phyloP scores from a whole-genome alignment of 495 filamentous ascomycete species.

The Lichenothelia convexa region DNA sequence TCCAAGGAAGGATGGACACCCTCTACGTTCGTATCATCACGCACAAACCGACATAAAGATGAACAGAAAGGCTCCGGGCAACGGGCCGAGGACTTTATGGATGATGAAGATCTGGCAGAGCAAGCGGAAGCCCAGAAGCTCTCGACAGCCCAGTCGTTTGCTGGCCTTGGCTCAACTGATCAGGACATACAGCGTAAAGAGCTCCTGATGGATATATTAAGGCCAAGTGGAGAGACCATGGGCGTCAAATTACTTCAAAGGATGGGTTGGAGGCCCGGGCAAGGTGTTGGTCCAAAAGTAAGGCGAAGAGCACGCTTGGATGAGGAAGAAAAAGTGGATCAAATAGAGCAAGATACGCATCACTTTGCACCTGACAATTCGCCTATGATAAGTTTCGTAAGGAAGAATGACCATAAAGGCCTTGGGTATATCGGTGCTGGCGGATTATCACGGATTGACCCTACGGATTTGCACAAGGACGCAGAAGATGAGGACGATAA shows the following conservation, averaged over 20 bases:
- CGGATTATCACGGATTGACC: slow-evolving; percentile 22
- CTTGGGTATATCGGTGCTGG: slow-evolving; percentile 61
- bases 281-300: slow-evolving; percentile 83
- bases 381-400: slow-evolving; percentile 50
- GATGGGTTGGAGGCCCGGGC: slow-evolving; percentile 94
- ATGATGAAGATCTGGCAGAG: slow-evolving; percentile 87
- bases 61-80: slow-evolving; percentile 31
- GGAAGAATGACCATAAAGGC: slow-evolving; percentile 66
- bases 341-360: slow-evolving; percentile 31
- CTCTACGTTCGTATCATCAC: slow-evolving; percentile 77
- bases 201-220: slow-evolving; percentile 58
- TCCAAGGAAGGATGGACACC: slow-evolving; percentile 98
- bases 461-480: slow-evolving; percentile 5
- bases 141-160: slow-evolving; percentile 51
- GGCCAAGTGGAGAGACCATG: slow-evolving; percentile 64
- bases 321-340: slow-evolving; percentile 23
- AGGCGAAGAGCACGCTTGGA: slow-evolving; percentile 55
- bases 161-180: slow-evolving; percentile 56
- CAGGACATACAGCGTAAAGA: slow-evolving; percentile 33
- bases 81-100: slow-evolving; percentile 88
- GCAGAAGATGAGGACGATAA: slow-evolving; percentile 8
- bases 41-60: slow-evolving; percentile 58
- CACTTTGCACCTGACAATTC: slow-evolving; percentile 84
- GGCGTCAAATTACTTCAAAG: slow-evolving; percentile 70
- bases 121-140: slow-evolving; percentile 57